Conservation (phyloP, 1,284 basidiomycete genomes). For the Boletus semigastroideus region DNA sequence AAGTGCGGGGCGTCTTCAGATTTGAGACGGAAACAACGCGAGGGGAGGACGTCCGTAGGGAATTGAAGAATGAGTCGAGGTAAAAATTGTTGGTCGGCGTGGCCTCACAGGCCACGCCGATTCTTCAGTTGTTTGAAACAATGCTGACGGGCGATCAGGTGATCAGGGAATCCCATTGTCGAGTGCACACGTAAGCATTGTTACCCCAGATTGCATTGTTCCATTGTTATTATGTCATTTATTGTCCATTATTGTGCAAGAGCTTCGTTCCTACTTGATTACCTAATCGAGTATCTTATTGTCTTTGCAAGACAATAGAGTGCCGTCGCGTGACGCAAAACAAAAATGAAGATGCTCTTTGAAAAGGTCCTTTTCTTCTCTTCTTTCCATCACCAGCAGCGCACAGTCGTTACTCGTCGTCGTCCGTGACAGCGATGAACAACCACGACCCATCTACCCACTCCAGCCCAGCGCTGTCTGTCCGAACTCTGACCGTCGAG, state of each 20-base stretch:
- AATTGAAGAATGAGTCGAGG: conserved; percentile 22
- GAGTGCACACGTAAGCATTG: too few relatives aligned
- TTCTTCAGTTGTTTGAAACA: too few relatives aligned
- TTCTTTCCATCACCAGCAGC: conserved; percentile 5
- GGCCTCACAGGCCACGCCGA: too few relatives aligned
- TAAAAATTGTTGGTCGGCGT: conserved; percentile 16
- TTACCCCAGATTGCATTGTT: too few relatives aligned
- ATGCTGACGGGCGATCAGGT: neutral
- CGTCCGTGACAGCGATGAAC: conserved; percentile 33
- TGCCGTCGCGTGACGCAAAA: conserved; percentile 11
- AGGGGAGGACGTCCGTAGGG: conserved; percentile 21
- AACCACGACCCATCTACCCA: conserved; percentile 27
- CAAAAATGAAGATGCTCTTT: conserved; percentile 19
- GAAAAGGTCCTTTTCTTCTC: neutral
- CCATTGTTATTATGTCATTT: neutral
- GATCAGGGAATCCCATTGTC: too few relatives aligned
- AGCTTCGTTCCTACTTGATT: conserved; percentile 21
- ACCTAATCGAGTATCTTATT: conserved; percentile 23
- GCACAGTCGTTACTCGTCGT: conserved; percentile 24
- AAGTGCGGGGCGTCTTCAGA: neutral
- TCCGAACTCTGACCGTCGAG: conserved; percentile 21
- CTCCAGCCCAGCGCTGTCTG: conserved; percentile 9
- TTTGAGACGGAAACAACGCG: conserved; percentile 11
- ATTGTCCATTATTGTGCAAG: conserved; percentile 22
- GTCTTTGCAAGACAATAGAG: conserved; percentile 27